These are phyloP conservation scores for Calonectria multiphialidica DNA, from an alignment of 2,329 filamentous ascomycete species.

Conservation along the genomic window DNA sequence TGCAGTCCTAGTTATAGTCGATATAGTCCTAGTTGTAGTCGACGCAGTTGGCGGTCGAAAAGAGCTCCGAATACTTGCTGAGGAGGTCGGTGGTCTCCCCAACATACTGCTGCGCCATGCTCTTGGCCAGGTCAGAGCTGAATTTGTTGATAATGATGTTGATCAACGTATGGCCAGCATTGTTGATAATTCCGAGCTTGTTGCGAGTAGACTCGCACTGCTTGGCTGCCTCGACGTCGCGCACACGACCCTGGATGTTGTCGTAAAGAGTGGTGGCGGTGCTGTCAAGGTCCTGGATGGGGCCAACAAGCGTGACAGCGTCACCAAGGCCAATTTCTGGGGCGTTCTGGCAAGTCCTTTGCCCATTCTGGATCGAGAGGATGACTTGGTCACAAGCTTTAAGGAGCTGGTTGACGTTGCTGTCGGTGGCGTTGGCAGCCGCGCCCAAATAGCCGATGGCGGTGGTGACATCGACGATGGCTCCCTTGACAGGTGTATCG, in stretches of 20 bases:
- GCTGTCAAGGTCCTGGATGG: neutral
- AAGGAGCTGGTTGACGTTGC: neutral
- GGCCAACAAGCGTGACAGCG: neutral
- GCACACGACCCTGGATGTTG: neutral
- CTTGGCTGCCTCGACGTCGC: neutral
- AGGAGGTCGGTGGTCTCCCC: neutral
- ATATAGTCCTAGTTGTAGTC: neutral
- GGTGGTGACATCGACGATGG: neutral
- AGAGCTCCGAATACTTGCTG: neutral
- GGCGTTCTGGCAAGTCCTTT: neutral
- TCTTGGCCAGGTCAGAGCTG: neutral
- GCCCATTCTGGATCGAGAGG: neutral
- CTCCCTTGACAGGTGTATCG: neutral
- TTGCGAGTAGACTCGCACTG: neutral
- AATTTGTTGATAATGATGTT: neutral
- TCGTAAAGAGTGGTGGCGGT: neutral
- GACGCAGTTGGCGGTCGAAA: neutral
- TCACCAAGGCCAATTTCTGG: neutral
- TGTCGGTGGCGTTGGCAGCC: neutral
- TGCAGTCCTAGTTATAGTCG: too few relatives aligned
- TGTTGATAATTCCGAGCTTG: neutral
- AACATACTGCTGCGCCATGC: neutral
- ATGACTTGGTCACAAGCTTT: neutral
- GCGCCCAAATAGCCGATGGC: neutral
- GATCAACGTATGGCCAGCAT: neutral